Percentiles rank a stretch among this genome's conserved stretches.
phyloP scores from a whole-genome alignment of 257 asterid species.

The Jacaranda copaia region DNA sequence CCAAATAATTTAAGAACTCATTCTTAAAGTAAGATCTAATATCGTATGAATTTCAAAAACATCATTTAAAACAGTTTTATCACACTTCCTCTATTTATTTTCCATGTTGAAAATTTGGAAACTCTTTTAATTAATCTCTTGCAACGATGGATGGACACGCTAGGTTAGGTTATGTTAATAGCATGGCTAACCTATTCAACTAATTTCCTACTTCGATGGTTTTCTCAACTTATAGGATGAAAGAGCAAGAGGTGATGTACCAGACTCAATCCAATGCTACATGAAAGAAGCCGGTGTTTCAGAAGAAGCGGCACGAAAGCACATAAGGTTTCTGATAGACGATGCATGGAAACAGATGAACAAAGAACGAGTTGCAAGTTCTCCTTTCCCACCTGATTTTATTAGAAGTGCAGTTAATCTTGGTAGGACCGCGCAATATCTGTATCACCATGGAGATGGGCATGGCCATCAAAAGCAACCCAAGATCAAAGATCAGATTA shows the following conservation, averaged over 20 bases:
- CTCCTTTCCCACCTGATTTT: constrained; percentile 39
- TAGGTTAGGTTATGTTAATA: too few relatives aligned
- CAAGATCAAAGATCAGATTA: constrained; percentile 33
- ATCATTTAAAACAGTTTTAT: too few relatives aligned
- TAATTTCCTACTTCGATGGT: background rate
- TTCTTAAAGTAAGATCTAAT: too few relatives aligned
- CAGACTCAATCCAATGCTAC: constrained; percentile 52
- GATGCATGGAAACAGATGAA: constrained; percentile 53
- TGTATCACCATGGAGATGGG: constrained; percentile 70
- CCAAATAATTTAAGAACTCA: too few relatives aligned
- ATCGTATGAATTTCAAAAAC: too few relatives aligned
- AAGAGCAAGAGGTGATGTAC: constrained; percentile 48
- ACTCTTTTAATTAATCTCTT: too few relatives aligned
- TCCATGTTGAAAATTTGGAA: too few relatives aligned
- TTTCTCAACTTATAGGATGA: constrained; percentile 32
- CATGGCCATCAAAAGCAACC: constrained; percentile 44
- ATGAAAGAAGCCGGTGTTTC: constrained; percentile 50
- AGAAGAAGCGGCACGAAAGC: constrained; percentile 37
- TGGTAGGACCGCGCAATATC: constrained; percentile 57
- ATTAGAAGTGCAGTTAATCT: constrained; percentile 39
- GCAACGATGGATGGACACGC: too few relatives aligned
- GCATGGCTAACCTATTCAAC: too few relatives aligned
- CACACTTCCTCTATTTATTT: too few relatives aligned
- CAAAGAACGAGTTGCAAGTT: constrained; percentile 15
- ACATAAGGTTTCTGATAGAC: constrained; percentile 24